Evolutionary conservation across 768 basidiomycete species (phyloP), one percentile per base, ranked within the genome.

Genomic region (Symmetrospora coprosmae): DNA sequence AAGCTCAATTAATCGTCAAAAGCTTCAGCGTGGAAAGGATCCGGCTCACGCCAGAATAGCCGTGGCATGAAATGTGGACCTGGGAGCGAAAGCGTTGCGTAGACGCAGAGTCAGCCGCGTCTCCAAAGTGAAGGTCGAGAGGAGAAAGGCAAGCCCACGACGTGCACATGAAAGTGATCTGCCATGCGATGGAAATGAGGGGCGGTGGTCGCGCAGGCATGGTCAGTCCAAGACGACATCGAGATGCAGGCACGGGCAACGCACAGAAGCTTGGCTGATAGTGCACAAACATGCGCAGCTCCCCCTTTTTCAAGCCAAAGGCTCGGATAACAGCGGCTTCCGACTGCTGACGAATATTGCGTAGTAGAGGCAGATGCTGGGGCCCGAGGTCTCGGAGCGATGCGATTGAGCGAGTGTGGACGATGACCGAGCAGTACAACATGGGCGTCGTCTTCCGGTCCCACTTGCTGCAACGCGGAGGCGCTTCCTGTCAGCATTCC

Each of bases 191-290:
- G 14, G 4, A 16, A 27, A n/a, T 35, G 14, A 17, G 25, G 0
- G 19, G 19, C n/a, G n/a, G n/a, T n/a, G n/a, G n/a, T n/a, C n/a
- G n/a, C n/a, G n/a, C n/a, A n/a, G n/a, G n/a, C 14, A 27, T 14
- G 16, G 40, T 38, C 11, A 9, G 28, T 17, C 14, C 33, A 60
- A 17, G 23, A 5, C 19, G 45, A 28, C 19, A 25, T 23, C 21
- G 14, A 2, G 25, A 6, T 21, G 19, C 7, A 43, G 16, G 19
- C 21, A 16, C 2, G 9, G 2, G 27, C 28, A 2, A 77, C 86
- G 64, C 60, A 91, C 91, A 96, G 70, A 96, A 97, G 35, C 83
- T 86, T 0, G 92, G 92, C 69, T 94, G 91, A 71, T 99, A 99
- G 71, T 99, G 94, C 14, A 97, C 74, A 67, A 82, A 90, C 75